Percentiles rank a stretch among this genome's conserved stretches.
These are phyloP conservation scores for Diacronema lutheri DNA, from an alignment of 78 protist species.

Conservation along the genomic window DNA sequence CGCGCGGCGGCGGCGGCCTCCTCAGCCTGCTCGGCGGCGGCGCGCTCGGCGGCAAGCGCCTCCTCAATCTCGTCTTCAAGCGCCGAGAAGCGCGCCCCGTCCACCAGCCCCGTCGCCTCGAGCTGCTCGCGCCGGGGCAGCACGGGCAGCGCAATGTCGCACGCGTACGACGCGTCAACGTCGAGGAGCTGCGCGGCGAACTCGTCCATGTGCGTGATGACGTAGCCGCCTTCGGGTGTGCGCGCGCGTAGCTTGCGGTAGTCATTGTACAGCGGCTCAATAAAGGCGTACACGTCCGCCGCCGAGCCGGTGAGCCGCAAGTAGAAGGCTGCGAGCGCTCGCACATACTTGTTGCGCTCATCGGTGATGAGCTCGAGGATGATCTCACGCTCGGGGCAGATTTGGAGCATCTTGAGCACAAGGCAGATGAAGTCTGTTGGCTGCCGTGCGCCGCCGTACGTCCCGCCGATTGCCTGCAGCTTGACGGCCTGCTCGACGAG, in stretches of 20 bases:
- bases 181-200: constrained; percentile 74
- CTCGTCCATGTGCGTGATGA: constrained; percentile 78
- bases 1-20: no score
- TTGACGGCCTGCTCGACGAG: constrained; percentile 90
- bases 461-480: constrained; percentile 81
- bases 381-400: constrained; percentile 89
- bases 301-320: constrained; percentile 71
- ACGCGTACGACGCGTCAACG: constrained; percentile 30
- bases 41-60: not conserved
- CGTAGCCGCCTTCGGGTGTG: not conserved
- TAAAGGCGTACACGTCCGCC: constrained; percentile 13
- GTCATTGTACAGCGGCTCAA: constrained; percentile 89
- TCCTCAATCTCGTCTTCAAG: constrained; percentile 70
- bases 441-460: constrained; percentile 77
- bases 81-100: constrained; percentile 42
- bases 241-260: constrained; percentile 66
- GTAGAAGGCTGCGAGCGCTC: constrained; percentile 90
- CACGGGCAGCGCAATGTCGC: constrained; percentile 81
- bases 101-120: constrained; percentile 12
- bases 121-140: constrained; percentile 51
- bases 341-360: constrained; percentile 87
- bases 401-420: constrained; percentile 81
- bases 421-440: constrained; percentile 91
- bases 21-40: no score
- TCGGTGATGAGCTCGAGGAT: constrained; percentile 82